Evolutionary conservation across 768 basidiomycete species (phyloP).

Genomic region (Botryobasidium botryosum): DNA sequence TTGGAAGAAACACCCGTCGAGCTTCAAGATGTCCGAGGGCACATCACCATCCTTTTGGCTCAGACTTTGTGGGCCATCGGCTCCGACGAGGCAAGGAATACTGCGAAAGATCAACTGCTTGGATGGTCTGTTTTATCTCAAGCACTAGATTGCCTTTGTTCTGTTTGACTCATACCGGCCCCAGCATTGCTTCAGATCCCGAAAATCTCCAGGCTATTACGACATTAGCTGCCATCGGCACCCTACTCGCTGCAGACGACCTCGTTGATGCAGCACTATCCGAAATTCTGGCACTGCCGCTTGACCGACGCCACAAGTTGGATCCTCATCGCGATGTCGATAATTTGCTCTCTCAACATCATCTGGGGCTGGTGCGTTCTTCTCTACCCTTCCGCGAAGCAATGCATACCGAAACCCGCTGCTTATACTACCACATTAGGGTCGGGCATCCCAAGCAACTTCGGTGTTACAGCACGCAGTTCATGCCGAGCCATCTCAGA

Average conservation of each 20-base stretch:
- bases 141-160: slow-evolving; percentile 2
- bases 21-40: slow-evolving; percentile 32
- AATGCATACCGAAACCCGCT: neutral
- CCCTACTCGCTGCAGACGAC: slow-evolving; percentile 46
- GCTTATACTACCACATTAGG: slow-evolving; percentile 25
- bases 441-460: slow-evolving; percentile 31
- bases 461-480: slow-evolving; percentile 40
- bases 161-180: slow-evolving; percentile 1
- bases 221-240: slow-evolving; percentile 76
- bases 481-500: slow-evolving; percentile 34
- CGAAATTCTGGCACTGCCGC: slow-evolving; percentile 54
- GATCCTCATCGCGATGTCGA: slow-evolving; percentile 58
- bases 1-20: slow-evolving; percentile 37
- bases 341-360: slow-evolving; percentile 53
- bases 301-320: slow-evolving; percentile 43
- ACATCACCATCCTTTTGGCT: slow-evolving; percentile 62
- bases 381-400: neutral
- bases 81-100: slow-evolving; percentile 56
- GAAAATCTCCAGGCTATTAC: slow-evolving; percentile 72
- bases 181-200: slow-evolving; percentile 58
- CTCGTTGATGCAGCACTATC: slow-evolving; percentile 76
- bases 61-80: slow-evolving; percentile 74
- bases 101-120: slow-evolving; percentile 59
- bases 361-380: slow-evolving; percentile 46
- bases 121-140: slow-evolving; percentile 44